Evolutionary conservation across 1,284 basidiomycete genomes (phyloP).

Genomic region (Tilletia setariae): DNA sequence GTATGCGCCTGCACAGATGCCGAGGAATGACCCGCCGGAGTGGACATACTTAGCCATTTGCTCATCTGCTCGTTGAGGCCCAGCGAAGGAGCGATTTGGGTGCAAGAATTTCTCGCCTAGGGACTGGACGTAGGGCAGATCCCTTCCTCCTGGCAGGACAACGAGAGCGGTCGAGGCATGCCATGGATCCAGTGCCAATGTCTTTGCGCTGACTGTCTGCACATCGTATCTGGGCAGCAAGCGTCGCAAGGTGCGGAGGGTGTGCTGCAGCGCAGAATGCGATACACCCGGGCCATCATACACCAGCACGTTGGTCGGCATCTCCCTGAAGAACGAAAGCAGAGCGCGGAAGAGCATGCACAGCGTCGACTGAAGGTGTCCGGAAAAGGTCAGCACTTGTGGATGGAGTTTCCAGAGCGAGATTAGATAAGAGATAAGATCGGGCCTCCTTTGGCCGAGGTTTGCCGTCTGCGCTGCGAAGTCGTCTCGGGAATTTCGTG

Average conservation of each 20-base stretch:
- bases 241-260: constrained; percentile 32
- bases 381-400: too few relatives aligned
- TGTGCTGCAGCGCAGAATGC: constrained; percentile 43
- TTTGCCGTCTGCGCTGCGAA: too few relatives aligned
- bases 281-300: constrained; percentile 47
- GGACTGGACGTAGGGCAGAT: constrained; percentile 37
- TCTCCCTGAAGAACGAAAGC: too few relatives aligned
- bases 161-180: constrained; percentile 33
- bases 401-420: too few relatives aligned
- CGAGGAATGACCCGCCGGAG: constrained; percentile 67
- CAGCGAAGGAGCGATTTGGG: constrained; percentile 7
- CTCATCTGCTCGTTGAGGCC: constrained; percentile 18
- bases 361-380: too few relatives aligned
- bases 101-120: neutral
- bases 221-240: constrained; percentile 44
- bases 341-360: too few relatives aligned
- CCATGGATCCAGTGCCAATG: constrained; percentile 45
- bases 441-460: too few relatives aligned
- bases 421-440: too few relatives aligned
- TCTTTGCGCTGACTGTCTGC: constrained; percentile 32
- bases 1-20: constrained; percentile 66
- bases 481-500: too few relatives aligned
- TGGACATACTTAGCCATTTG: constrained; percentile 65
- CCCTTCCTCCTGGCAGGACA: constrained; percentile 44
- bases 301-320: constrained; percentile 38